Evolutionary conservation across 139 green algal species (phyloP).

Genomic region (Auxenochlorella pyrenoidosa): DNA sequence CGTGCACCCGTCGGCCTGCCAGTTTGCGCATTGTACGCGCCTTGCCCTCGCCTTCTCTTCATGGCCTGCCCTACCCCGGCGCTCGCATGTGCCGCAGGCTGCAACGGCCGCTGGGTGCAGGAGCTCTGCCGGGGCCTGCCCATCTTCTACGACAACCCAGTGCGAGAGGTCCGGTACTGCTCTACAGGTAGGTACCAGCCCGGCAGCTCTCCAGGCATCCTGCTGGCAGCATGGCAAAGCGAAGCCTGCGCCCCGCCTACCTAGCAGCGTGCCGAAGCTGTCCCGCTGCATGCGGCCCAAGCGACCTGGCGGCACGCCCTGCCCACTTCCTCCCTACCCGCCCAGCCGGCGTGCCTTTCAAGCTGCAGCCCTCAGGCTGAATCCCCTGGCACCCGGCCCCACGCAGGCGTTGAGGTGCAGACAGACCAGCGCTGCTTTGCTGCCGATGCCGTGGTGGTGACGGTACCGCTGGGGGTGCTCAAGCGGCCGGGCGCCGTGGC

Average conservation of each 20-base stretch:
- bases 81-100: constrained; percentile 59
- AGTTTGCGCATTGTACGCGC: neutral
- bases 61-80: too few relatives aligned
- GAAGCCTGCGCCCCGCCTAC: too few relatives aligned
- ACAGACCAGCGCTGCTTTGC: constrained; percentile 50
- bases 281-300: neutral
- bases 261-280: too few relatives aligned
- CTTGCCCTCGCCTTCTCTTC: too few relatives aligned
- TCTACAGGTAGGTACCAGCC: neutral
- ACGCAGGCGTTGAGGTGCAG: constrained; percentile 64
- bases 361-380: neutral
- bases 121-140: constrained; percentile 77
- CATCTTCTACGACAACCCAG: constrained; percentile 81
- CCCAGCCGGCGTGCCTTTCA: too few relatives aligned
- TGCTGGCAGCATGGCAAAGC: too few relatives aligned
- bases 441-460: constrained; percentile 86
- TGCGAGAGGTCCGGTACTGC: constrained; percentile 65
- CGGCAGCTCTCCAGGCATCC: too few relatives aligned
- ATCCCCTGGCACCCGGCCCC: neutral
- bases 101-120: constrained; percentile 87
- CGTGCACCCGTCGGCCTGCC: neutral
- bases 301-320: too few relatives aligned
- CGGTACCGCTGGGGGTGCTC: constrained; percentile 91
- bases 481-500: constrained; percentile 63
- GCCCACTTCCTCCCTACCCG: neutral